Conservation (phyloP, 2,329 filamentous ascomycete species). For the Talaromyces albobiverticillius region DNA sequence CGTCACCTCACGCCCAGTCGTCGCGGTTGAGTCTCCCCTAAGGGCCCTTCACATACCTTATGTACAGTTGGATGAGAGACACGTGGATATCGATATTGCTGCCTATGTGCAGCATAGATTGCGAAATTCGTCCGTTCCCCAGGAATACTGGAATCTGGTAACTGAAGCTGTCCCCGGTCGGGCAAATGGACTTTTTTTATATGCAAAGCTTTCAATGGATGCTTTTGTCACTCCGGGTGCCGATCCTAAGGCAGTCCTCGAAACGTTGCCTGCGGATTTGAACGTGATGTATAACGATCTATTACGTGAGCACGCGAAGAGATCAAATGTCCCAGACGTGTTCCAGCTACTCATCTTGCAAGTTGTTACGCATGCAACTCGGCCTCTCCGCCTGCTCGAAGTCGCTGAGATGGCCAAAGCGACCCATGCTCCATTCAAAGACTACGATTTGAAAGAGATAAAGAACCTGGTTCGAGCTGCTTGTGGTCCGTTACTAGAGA, state of each 20-base stretch:
- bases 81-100: conserved; percentile 17
- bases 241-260: neutral
- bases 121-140: conserved; percentile 10
- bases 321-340: neutral
- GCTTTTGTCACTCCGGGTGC: conserved; percentile 3
- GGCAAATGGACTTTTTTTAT: conserved; percentile 20
- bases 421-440: neutral
- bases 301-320: conserved; percentile 6
- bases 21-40: neutral
- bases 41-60: neutral
- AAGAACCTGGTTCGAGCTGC: conserved; percentile 29
- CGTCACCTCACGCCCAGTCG: conserved; percentile 7
- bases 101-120: conserved; percentile 18
- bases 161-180: conserved; percentile 17
- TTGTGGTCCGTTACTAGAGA: conserved; percentile 44
- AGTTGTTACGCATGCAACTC: conserved; percentile 19
- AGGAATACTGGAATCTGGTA: conserved; percentile 14
- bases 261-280: conserved; percentile 5
- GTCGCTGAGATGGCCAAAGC: neutral
- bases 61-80: conserved; percentile 4
- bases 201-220: conserved; percentile 20
- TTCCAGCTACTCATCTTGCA: conserved; percentile 18
- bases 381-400: conserved; percentile 6
- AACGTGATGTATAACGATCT: conserved; percentile 8
- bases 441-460: conserved; percentile 1